Conservation (phyloP, 129 eudicot genomes). For the Escallonia herrerae region DNA sequence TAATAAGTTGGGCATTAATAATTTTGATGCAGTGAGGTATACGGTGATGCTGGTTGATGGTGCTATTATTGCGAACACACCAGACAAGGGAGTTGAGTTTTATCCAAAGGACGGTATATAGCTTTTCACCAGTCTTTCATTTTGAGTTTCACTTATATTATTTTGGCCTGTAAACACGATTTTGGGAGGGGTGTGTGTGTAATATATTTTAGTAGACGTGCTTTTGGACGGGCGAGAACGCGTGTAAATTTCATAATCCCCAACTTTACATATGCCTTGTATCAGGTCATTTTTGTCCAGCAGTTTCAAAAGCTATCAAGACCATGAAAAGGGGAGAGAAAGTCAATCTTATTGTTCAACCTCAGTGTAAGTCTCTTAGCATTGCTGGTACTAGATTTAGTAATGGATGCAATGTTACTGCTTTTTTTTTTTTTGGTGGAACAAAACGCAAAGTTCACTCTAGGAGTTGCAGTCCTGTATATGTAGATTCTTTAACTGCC, state of each 20-base stretch:
- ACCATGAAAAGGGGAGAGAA: conserved; percentile 68
- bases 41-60: conserved; percentile 43
- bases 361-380: conserved; percentile 41
- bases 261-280: conserved; percentile 5
- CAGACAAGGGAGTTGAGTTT: conserved; percentile 56
- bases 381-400: too few relatives aligned
- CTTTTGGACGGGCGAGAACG: too few relatives aligned
- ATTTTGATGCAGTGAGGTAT: conserved; percentile 45
- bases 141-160: neutral
- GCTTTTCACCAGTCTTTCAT: conserved; percentile 4
- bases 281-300: conserved; percentile 60
- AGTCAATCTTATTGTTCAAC: conserved; percentile 51
- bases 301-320: conserved; percentile 57
- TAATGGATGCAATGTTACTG: too few relatives aligned
- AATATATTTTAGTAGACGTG: too few relatives aligned
- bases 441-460: too few relatives aligned
- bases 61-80: conserved; percentile 40
- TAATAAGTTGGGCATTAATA: conserved; percentile 2
- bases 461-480: too few relatives aligned
- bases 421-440: too few relatives aligned
- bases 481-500: too few relatives aligned
- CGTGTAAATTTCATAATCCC: too few relatives aligned
- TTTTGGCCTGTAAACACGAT: too few relatives aligned
- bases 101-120: conserved; percentile 55
- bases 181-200: too few relatives aligned